Percentiles rank a stretch among this genome's conserved stretches.
phyloP scores from a whole-genome alignment of 202 grass and related monocot species.

The Setaria viridis region DNA sequence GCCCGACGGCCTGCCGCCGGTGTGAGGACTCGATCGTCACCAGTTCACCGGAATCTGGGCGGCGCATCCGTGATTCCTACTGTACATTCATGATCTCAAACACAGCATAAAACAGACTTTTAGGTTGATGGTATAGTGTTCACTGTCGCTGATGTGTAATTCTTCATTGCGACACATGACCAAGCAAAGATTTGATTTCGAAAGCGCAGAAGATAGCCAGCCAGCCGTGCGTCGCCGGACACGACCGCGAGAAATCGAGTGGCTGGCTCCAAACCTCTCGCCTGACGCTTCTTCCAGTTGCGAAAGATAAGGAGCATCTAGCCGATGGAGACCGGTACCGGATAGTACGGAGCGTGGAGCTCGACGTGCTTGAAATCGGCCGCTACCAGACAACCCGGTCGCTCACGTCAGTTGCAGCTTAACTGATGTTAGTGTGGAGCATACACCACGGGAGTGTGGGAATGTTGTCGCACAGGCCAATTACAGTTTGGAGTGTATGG shows the following conservation, averaged over 20 bases:
- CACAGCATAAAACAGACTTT: neutral
- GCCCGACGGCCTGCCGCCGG: conserved; percentile 19
- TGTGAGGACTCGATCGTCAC: conserved; percentile 20
- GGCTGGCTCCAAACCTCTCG: no score
- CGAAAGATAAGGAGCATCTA: conserved; percentile 17
- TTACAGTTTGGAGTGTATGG: neutral
- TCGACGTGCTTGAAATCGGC: conserved; percentile 10
- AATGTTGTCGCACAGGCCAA: neutral
- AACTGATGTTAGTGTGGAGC: neutral
- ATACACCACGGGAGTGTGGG: neutral
- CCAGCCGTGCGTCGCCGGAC: no score
- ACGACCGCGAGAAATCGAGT: no score
- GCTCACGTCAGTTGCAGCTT: neutral
- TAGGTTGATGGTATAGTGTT: neutral
- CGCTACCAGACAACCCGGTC: neutral
- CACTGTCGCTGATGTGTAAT: no score
- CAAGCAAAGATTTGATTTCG: no score
- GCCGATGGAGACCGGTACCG: conserved; percentile 23
- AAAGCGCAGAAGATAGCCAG: no score
- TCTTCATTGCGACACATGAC: no score
- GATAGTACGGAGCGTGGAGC: neutral
- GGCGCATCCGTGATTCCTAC: no score
- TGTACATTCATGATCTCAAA: neutral
- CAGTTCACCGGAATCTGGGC: neutral
- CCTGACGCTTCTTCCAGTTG: neutral